Evolutionary conservation across 176 grass and related monocot genomes (phyloP).

Genomic region (Phyllostachys edulis): DNA sequence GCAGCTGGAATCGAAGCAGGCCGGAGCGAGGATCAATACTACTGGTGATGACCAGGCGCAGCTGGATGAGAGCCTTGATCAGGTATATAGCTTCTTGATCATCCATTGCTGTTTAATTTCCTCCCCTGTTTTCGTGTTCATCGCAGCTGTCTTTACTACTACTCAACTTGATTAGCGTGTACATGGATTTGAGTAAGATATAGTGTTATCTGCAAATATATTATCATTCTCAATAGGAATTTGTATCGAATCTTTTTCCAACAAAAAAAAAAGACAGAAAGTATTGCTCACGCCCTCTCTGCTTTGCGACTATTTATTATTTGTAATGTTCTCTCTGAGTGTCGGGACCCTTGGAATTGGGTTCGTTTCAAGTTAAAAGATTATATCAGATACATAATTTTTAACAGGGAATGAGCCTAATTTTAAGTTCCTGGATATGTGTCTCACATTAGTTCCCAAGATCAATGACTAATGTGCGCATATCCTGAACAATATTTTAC

Average conservation of each 20-base stretch:
- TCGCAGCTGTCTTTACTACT: background rate
- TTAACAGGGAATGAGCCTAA: too few relatives aligned
- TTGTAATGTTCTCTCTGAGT: background rate
- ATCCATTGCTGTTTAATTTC: background rate
- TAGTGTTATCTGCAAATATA: background rate
- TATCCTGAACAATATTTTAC: too few relatives aligned
- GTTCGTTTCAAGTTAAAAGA: too few relatives aligned
- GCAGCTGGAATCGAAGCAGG: conserved; percentile 13
- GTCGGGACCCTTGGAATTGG: too few relatives aligned
- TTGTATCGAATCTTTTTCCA: background rate
- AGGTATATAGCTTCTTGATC: conserved; percentile 30
- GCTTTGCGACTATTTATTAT: background rate
- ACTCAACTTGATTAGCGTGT: background rate
- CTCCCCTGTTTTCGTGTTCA: background rate
- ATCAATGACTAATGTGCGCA: too few relatives aligned
- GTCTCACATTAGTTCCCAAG: too few relatives aligned
- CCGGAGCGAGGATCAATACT: background rate
- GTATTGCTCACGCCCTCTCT: background rate
- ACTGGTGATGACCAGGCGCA: background rate
- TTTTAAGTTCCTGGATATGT: too few relatives aligned
- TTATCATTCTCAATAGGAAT: background rate
- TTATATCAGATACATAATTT: too few relatives aligned
- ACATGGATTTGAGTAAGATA: background rate
- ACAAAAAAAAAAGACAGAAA: background rate
- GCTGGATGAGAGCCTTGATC: conserved; percentile 25